phyloP scores from a whole-genome alignment of 1,284 basidiomycete genomes.

The Cryptococcus sp. region DNA sequence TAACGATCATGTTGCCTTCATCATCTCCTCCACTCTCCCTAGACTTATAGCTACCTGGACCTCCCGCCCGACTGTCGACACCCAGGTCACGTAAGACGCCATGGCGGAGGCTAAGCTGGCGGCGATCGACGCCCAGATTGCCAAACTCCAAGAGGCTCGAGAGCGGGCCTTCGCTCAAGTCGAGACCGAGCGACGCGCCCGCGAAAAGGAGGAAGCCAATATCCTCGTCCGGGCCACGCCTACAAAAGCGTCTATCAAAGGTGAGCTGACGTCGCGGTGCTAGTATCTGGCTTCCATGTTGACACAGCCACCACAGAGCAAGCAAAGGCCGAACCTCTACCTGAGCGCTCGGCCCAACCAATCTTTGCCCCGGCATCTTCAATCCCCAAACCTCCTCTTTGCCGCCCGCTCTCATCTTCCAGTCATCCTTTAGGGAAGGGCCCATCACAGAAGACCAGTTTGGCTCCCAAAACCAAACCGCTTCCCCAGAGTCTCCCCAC shows the following conservation, averaged over 20 bases:
- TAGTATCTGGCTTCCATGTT: not conserved
- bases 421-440: not conserved
- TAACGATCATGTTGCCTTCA: no score
- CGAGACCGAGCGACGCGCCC: conserved; percentile 8
- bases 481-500: conserved; percentile 9
- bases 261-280: not conserved
- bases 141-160: conserved; percentile 27
- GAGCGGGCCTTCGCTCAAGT: conserved; percentile 19
- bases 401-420: not conserved
- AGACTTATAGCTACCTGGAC: no score
- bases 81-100: no score
- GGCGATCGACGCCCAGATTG: conserved; percentile 40
- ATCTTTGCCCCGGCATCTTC: conserved; percentile 4
- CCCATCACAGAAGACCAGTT: not conserved
- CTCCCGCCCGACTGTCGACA: no score
- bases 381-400: not conserved
- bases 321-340: conserved; percentile 1
- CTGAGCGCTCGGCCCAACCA: conserved; percentile 17
- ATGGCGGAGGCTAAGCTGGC: not conserved
- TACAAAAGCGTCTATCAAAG: conserved; percentile 15
- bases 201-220: conserved; percentile 27
- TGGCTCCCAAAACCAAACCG: not conserved
- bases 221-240: conserved; percentile 39
- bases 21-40: no score
- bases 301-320: not conserved